Percentiles rank a stretch among this genome's conserved stretches.
Evolutionary conservation across 441 rosid species (phyloP).

Genomic region (Macaranga tanarius): DNA sequence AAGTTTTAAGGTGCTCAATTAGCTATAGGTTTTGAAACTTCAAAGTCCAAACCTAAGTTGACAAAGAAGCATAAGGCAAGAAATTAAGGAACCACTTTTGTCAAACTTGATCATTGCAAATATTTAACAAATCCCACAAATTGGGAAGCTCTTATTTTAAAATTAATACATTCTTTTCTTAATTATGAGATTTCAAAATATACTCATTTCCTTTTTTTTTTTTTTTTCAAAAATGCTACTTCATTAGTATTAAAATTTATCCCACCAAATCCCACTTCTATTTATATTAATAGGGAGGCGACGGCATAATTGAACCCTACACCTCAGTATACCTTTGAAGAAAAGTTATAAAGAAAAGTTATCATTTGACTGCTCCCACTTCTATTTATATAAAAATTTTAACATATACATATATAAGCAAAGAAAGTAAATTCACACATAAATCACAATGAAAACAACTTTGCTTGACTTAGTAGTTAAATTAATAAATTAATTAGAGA

Average conservation of each 20-base stretch:
- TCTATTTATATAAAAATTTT: neutral
- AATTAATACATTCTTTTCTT: neutral
- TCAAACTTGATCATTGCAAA: neutral
- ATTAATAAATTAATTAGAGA: conserved; percentile 22
- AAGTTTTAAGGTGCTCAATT: neutral
- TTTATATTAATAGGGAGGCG: no score
- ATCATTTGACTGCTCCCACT: no score
- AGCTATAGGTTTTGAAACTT: neutral
- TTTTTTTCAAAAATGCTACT: neutral
- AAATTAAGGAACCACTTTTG: conserved; percentile 9
- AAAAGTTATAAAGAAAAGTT: no score
- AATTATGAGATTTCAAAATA: neutral
- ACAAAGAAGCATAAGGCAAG: conserved; percentile 10
- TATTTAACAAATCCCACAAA: neutral
- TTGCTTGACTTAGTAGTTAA: conserved; percentile 14
- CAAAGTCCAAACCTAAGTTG: neutral
- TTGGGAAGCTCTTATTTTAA: neutral
- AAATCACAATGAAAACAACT: neutral
- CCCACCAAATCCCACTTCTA: conserved; percentile 18
- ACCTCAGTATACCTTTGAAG: no score
- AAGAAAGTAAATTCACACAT: neutral
- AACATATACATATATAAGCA: neutral
- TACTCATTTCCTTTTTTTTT: neutral
- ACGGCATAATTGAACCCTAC: no score
- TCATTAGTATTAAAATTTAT: neutral